A percentile compares a stretch with the other conserved stretches of the same genome.
These are phyloP conservation scores for Fusarium decemcellulare DNA, from an alignment of 2,329 filamentous ascomycete genomes.

Conservation along the genomic window DNA sequence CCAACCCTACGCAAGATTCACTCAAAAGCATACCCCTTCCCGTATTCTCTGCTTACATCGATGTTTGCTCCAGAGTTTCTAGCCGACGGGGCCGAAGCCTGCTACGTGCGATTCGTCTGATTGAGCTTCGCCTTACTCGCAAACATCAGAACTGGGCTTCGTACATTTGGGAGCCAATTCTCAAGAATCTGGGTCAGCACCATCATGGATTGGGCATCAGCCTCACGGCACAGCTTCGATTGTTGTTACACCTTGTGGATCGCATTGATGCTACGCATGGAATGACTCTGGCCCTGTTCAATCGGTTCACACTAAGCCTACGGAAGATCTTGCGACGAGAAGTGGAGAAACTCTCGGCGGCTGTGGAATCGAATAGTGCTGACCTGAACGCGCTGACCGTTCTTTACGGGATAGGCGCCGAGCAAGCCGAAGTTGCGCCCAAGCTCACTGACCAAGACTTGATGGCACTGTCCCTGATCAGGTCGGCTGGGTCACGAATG, in stretches of 20 bases:
- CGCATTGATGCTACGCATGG: slow-evolving; percentile 47
- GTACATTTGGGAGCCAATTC: slow-evolving; percentile 51
- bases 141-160: slow-evolving; percentile 47
- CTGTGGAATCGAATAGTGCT: slow-evolving; percentile 28
- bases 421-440: slow-evolving; percentile 20
- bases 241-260: slow-evolving; percentile 47
- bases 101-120: slow-evolving; percentile 50
- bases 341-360: slow-evolving; percentile 36
- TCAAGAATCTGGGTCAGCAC: slow-evolving; percentile 52
- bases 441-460: slow-evolving; percentile 1
- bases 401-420: slow-evolving; percentile 34
- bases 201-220: slow-evolving; percentile 47
- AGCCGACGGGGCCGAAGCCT: slow-evolving; percentile 44
- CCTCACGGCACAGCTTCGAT: slow-evolving; percentile 48
- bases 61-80: slow-evolving; percentile 45
- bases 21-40: slow-evolving; percentile 47
- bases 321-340: slow-evolving; percentile 47
- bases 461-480: slow-evolving; percentile 34
- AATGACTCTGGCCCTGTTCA: slow-evolving; percentile 41
- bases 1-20: slow-evolving; percentile 40
- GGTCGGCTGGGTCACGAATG: slow-evolving; percentile 41
- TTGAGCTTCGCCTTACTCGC: slow-evolving; percentile 43
- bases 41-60: slow-evolving; percentile 66
- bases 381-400: slow-evolving; percentile 26
- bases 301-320: slow-evolving; percentile 43